These are phyloP conservation scores for Sporothrix luriei DNA, from an alignment of 2,329 filamentous ascomycete species.

Conservation along the genomic window DNA sequence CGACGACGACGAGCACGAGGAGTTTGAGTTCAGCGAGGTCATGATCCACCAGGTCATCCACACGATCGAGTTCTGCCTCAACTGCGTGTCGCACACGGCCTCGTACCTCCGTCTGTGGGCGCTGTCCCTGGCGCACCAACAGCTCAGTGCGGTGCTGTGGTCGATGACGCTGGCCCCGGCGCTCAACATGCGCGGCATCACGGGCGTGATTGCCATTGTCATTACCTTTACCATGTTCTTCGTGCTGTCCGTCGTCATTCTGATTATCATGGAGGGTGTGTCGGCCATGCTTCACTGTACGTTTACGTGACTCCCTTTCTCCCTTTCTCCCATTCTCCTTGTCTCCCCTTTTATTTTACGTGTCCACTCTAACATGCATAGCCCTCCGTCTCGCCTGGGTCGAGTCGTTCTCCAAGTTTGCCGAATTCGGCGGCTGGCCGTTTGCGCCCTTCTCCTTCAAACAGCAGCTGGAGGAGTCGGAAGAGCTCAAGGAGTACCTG, in stretches of 20 bases:
- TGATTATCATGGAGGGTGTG: constrained; percentile 95
- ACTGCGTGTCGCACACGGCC: constrained; percentile 97
- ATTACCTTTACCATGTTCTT: constrained; percentile 89
- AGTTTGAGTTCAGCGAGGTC: constrained; percentile 94
- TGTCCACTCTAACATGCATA: constrained; percentile 30
- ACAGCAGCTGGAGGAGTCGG: constrained; percentile 79
- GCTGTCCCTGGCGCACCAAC: constrained; percentile 93
- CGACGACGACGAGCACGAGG: constrained; percentile 73
- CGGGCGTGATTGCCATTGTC: constrained; percentile 79
- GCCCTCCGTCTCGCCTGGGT: constrained; percentile 87
- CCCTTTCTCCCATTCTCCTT: too few species aligned
- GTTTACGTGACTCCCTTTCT: too few species aligned
- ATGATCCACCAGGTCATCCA: constrained; percentile 99
- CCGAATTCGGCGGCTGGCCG: constrained; percentile 83
- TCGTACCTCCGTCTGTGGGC: constrained; percentile 99
- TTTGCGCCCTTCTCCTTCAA: constrained; percentile 91
- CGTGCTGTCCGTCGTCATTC: constrained; percentile 65
- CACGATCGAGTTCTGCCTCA: constrained; percentile 98
- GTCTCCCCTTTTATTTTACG: too few species aligned
- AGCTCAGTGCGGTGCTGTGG: constrained; percentile 94
- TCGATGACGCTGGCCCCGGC: constrained; percentile 86
- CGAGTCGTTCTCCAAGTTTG: constrained; percentile 97
- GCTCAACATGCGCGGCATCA: constrained; percentile 65
- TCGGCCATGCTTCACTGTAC: constrained; percentile 83
- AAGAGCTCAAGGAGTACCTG: constrained; percentile 60